These are phyloP conservation scores for Avena sativa DNA, from an alignment of 176 grass and related monocot genomes.

Conservation along the genomic window DNA sequence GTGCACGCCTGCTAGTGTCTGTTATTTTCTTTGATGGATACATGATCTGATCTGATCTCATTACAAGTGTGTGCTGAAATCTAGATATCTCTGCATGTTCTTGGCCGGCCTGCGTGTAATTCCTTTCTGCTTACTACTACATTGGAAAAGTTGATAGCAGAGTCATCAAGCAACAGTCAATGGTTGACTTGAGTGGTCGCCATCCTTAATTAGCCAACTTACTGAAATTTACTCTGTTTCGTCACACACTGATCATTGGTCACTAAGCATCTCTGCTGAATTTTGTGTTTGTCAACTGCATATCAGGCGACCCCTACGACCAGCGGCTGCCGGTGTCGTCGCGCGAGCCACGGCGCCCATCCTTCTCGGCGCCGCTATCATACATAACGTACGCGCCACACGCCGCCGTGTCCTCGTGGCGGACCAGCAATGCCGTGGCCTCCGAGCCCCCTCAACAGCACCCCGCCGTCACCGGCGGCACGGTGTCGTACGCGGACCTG, in stretches of 20 bases:
- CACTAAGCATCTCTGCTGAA: neutral
- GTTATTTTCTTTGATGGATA: neutral
- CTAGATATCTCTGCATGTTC: neutral
- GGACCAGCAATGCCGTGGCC: constrained; percentile 14
- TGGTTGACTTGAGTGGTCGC: neutral
- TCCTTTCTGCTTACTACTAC: neutral
- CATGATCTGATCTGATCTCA: neutral
- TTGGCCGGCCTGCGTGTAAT: neutral
- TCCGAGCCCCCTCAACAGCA: neutral
- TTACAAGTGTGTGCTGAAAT: neutral
- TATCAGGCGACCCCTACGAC: constrained; percentile 32
- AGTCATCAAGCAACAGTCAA: neutral
- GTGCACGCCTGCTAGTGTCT: neutral
- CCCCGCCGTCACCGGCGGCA: constrained; percentile 23
- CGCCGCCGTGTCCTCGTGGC: neutral
- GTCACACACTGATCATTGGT: neutral
- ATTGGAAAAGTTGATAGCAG: neutral
- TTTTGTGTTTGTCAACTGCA: neutral
- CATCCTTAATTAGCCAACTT: neutral
- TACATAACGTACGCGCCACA: constrained; percentile 18
- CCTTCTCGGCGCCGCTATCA: neutral
- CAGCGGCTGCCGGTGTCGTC: neutral
- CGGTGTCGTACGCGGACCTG: constrained; percentile 71
- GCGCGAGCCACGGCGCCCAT: neutral
- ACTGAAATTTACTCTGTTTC: neutral